phyloP scores from a whole-genome alignment of 305 asterid species.

The Rubia occidens region DNA sequence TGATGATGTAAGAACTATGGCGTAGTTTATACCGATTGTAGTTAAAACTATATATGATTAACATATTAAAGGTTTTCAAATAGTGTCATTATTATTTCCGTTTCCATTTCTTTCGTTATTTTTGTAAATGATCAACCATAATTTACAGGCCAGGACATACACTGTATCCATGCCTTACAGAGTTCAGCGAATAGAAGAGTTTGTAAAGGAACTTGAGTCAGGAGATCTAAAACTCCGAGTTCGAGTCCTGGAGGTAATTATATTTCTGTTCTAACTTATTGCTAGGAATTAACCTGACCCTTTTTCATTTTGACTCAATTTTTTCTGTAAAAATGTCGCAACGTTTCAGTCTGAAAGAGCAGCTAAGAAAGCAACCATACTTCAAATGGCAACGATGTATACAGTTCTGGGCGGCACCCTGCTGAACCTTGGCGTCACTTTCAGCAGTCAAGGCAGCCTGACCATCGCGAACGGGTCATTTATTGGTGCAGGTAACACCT shows the following conservation, averaged over 20 bases:
- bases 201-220: constrained; percentile 74
- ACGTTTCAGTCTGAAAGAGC: constrained; percentile 81
- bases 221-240: constrained; percentile 91
- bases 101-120: neutral
- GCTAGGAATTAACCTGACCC: neutral
- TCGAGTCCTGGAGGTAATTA: constrained; percentile 79
- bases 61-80: neutral
- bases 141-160: constrained; percentile 60
- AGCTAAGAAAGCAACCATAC: constrained; percentile 67
- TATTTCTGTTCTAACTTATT: neutral
- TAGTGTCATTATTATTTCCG: neutral
- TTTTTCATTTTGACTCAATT: neutral
- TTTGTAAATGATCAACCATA: neutral
- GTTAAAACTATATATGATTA: neutral
- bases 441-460: constrained; percentile 50
- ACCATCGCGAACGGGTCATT: constrained; percentile 51
- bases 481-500: constrained; percentile 57
- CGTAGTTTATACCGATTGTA: neutral
- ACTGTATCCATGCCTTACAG: constrained; percentile 88
- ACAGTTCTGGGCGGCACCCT: constrained; percentile 73
- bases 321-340: neutral
- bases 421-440: constrained; percentile 54
- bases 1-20: constrained; percentile 40
- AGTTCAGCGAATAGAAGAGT: constrained; percentile 73
- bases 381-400: constrained; percentile 87